phyloP scores from a whole-genome alignment of 2,329 filamentous ascomycete genomes.

The Alternaria dauci region DNA sequence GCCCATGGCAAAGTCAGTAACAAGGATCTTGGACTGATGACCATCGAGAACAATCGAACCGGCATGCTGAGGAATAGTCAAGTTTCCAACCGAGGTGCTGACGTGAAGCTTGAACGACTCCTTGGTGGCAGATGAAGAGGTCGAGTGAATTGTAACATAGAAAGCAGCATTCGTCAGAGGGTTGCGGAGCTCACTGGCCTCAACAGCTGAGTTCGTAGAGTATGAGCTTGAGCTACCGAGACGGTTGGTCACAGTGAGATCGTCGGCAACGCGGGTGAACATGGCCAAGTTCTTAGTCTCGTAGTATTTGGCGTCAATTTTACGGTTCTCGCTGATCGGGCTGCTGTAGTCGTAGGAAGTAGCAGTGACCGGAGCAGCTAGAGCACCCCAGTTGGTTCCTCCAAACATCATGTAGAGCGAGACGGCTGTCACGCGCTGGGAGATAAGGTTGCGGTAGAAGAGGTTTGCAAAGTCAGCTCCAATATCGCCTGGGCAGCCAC shows the following conservation, averaged over 20 bases:
- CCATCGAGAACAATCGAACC: slow-evolving; percentile 64
- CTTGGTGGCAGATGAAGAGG: slow-evolving; percentile 60
- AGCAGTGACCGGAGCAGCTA: slow-evolving; percentile 65
- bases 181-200: slow-evolving; percentile 66
- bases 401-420: slow-evolving; percentile 72
- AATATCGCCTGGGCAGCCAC: slow-evolving; percentile 63
- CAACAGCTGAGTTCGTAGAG: slow-evolving; percentile 62
- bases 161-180: slow-evolving; percentile 65
- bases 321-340: slow-evolving; percentile 67
- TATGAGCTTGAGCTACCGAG: slow-evolving; percentile 59
- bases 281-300: slow-evolving; percentile 69
- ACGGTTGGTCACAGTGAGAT: slow-evolving; percentile 64
- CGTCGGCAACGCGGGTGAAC: slow-evolving; percentile 66
- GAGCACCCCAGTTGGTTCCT: slow-evolving; percentile 70
- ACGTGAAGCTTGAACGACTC: slow-evolving; percentile 65
- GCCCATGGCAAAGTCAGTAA: slow-evolving; percentile 67
- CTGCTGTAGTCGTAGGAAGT: slow-evolving; percentile 71
- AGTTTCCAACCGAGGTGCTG: slow-evolving; percentile 63
- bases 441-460: slow-evolving; percentile 70
- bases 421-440: slow-evolving; percentile 66
- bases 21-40: slow-evolving; percentile 68
- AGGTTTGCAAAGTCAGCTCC: slow-evolving; percentile 69
- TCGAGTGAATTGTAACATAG: slow-evolving; percentile 65
- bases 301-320: slow-evolving; percentile 67
- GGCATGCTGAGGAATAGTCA: slow-evolving; percentile 63